Evolutionary conservation across 352 stramenopile species (phyloP).

Genomic region (Globisporangium canariense): DNA sequence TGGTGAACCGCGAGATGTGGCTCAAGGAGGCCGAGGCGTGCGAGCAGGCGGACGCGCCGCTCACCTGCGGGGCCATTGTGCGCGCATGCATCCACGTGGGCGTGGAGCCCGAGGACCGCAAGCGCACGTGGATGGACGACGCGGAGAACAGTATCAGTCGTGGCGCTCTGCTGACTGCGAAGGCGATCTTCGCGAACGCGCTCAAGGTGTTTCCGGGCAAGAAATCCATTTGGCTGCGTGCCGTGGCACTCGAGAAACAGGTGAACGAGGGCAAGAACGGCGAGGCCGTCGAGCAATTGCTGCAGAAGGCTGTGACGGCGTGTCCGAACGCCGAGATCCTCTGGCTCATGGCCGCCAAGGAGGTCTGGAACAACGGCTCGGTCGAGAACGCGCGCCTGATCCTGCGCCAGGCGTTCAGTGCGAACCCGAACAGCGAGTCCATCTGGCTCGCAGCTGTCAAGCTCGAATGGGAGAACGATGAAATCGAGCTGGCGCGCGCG

Average conservation of each 20-base stretch:
- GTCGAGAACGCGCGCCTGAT: constrained; percentile 93
- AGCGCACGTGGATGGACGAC: constrained; percentile 97
- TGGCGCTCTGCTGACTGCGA: constrained; percentile 88
- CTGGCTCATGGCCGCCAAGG: constrained; percentile 97
- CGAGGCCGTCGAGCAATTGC: constrained; percentile 82
- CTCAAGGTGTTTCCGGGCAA: constrained; percentile 89
- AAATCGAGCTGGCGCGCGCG: constrained; percentile 90
- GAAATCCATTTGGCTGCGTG: constrained; percentile 95
- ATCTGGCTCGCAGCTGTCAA: constrained; percentile 98
- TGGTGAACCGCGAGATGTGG: constrained; percentile 95
- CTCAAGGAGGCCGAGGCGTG: constrained; percentile 95
- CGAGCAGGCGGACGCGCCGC: constrained; percentile 86
- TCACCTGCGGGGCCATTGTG: constrained; percentile 95
- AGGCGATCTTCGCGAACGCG: constrained; percentile 93
- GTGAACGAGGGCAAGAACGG: constrained; percentile 76
- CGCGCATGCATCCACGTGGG: constrained; percentile 92
- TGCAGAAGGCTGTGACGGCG: constrained; percentile 91
- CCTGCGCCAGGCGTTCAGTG: constrained; percentile 94
- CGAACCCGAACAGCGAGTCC: constrained; percentile 95
- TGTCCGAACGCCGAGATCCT: constrained; percentile 96
- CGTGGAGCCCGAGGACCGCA: constrained; percentile 95
- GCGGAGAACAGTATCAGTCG: constrained; percentile 89
- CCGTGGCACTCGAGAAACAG: constrained; percentile 96
- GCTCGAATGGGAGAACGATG: constrained; percentile 98
- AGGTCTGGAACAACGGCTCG: constrained; percentile 94